Conservation (phyloP, 129 eudicot genomes). For the Helichrysum umbraculigerum region DNA sequence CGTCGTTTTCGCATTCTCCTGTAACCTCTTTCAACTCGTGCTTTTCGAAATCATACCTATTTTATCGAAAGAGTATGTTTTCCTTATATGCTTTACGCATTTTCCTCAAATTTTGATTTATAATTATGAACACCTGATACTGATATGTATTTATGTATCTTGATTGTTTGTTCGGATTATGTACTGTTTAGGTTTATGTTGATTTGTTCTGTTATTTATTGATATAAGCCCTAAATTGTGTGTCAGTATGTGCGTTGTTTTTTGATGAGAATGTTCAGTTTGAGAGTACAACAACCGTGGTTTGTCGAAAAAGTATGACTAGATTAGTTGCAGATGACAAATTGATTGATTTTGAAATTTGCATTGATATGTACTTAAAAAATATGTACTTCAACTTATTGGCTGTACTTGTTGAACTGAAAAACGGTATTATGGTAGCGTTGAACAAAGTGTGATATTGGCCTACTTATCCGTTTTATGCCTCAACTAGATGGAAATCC, state of each 20-base stretch:
- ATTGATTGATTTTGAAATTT: not conserved
- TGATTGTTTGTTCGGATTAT: not conserved
- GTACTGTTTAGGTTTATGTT: not conserved
- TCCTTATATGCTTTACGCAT: not conserved
- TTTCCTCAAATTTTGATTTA: not conserved
- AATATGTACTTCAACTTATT: not conserved
- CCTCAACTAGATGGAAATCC: not conserved
- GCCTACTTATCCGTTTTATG: not conserved
- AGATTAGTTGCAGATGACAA: not conserved
- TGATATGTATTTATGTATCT: too few species aligned
- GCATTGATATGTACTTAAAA: not conserved
- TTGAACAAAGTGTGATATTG: not conserved
- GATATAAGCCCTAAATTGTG: not conserved
- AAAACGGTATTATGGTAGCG: not conserved
- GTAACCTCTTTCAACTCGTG: slow-evolving; percentile 93
- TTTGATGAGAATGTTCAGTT: not conserved
- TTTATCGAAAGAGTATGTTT: slow-evolving; percentile 78
- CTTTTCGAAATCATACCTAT: slow-evolving; percentile 96
- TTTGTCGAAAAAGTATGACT: not conserved
- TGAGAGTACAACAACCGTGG: not conserved
- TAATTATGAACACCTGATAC: not conserved
- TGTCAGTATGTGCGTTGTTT: not conserved
- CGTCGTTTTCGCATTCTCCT: slow-evolving; percentile 92
- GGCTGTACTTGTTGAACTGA: not conserved
- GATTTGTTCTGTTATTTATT: too few species aligned